Evolutionary conservation across 2,329 filamentous ascomycete genomes (phyloP).

Genomic region (Arachnomyces sp.): DNA sequence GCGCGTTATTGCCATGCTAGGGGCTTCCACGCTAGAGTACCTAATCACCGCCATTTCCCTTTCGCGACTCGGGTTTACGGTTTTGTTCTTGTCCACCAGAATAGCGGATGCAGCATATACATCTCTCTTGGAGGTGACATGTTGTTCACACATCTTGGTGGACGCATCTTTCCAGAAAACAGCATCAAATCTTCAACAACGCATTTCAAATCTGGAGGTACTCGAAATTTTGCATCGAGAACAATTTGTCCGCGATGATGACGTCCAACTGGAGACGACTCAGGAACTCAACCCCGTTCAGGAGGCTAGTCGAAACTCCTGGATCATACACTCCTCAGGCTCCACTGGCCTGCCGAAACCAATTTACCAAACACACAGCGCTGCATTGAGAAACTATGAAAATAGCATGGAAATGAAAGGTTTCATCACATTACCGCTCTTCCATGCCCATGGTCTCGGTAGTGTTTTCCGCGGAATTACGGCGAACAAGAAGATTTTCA

Average conservation of each 20-base stretch:
- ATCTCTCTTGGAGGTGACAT: conserved; percentile 38
- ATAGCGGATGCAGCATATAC: conserved; percentile 45
- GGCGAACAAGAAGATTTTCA: conserved; percentile 41
- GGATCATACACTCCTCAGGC: conserved; percentile 46
- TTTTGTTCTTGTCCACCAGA: conserved; percentile 47
- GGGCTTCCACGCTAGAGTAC: conserved; percentile 47
- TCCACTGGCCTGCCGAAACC: conserved; percentile 57
- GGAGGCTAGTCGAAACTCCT: conserved; percentile 20
- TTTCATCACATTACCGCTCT: conserved; percentile 51
- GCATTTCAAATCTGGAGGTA: conserved; percentile 17
- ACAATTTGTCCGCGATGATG: conserved; percentile 12
- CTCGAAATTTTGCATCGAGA: conserved; percentile 20
- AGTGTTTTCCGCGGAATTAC: conserved; percentile 48
- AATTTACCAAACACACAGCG: conserved; percentile 49
- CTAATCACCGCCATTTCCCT: conserved; percentile 48
- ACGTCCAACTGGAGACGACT: conserved; percentile 14
- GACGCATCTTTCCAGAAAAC: conserved; percentile 18
- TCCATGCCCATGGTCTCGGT: conserved; percentile 52
- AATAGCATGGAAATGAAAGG: conserved; percentile 40
- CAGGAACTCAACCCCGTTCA: conserved; percentile 18
- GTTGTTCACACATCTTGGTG: conserved; percentile 28
- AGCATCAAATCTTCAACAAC: conserved; percentile 16
- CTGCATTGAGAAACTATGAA: conserved; percentile 42
- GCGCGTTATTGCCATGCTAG: conserved; percentile 43
- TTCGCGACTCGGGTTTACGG: conserved; percentile 47